Evolutionary conservation across 306 rosid species (phyloP), one percentile per base, ranked within the genome.

Genomic region (Castanopsis chinensis): DNA sequence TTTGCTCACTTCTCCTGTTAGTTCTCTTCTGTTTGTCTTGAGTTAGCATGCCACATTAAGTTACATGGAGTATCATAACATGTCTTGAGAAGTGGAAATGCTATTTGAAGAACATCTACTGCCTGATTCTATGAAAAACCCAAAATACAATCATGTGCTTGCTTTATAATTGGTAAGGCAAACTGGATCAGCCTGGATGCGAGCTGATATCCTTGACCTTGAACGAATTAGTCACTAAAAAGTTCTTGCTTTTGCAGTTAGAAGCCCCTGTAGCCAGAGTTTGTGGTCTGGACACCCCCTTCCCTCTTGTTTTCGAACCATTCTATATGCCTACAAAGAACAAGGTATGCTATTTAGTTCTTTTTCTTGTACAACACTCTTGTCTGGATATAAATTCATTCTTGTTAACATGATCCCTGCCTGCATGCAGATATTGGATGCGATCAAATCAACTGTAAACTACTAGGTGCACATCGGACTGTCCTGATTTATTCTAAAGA

Each of bases 221-320:
- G 60, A 67, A 30, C 15, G 43, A 30, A 28, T 55, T 9, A 74
- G 64, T 57, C 28, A 7, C 45, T 30, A 8, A 18, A n/a, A 30
- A 30, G 15, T 5, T 32, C 64, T 7, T 63, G 53, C 21, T 25
- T 68, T 78, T 79, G 73, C 91, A 95, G 99, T 88, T 95, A 83
- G 99, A 95, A 82, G 99, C 99, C 11, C 99, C 99, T 59, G 77
- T 95, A 72, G 80, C 96, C 54, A 93, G 99, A 88, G 86, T 95
- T 23, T 95, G 98, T 17, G 99, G 99, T 74, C 82, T 95, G 75
- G 99, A 95, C 89, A 95, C 97, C 25, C 99, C 98, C 41, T 95
- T 95, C 78, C 99, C 99, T 64, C 93, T 95, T 69, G 96, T 95
- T 73, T 95, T 95, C 71, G 98, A 95, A 83, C 99, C 99, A 21